Base-by-base conservation (phyloP, 1,139 yeast genomes). In the Yamadazyma conglobata region DNA sequence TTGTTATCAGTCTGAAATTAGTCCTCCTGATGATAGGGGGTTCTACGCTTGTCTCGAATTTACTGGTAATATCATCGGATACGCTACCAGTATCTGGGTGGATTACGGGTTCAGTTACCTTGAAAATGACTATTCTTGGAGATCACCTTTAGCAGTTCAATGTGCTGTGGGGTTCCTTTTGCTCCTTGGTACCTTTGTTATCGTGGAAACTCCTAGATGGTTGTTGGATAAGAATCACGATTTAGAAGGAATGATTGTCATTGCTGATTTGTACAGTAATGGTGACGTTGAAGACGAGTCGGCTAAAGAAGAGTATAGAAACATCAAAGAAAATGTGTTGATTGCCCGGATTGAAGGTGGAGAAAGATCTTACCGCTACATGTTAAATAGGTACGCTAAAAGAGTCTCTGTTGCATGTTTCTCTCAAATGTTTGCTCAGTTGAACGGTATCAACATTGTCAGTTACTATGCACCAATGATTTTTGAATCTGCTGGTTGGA, bases 401-500 rank as follows among this genome's bases (percentile, higher is more conserved):
- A 66, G 96, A 30, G 77, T 88, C n/a, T 69, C 87, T 17, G 84
- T 88, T 40, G 96, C 95, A 5, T 86, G 93, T 77, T 79, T 88
- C 20, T 81, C 95, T 1, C 93, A 84, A 51, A 77, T 87, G 64
- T 86, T 88, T 68, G 96, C 96, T 3, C 97, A 88, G 56, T 65
- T 88, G 52, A 85, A 87, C 50, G 97, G 97, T 47, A 89, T 88
- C 55, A 88, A 88, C 50, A 89, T 89, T 38, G 86, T 89, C 33
- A 80, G 94, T 1, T 89, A 88, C 60, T 88, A 88, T 58, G 96
- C 96, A 1, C 96, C 96, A 1, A 67, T 88, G 60, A 93, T 88
- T 27, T 89, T 88, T 56, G 96, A 87, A 55, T 85, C 85, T 48
- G 96, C 96, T 3, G 96, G 96, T 15, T 88, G 96, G 96, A 60